Base-by-base conservation (phyloP, 148 eudicot genomes). In the Nepenthes gracilis region DNA sequence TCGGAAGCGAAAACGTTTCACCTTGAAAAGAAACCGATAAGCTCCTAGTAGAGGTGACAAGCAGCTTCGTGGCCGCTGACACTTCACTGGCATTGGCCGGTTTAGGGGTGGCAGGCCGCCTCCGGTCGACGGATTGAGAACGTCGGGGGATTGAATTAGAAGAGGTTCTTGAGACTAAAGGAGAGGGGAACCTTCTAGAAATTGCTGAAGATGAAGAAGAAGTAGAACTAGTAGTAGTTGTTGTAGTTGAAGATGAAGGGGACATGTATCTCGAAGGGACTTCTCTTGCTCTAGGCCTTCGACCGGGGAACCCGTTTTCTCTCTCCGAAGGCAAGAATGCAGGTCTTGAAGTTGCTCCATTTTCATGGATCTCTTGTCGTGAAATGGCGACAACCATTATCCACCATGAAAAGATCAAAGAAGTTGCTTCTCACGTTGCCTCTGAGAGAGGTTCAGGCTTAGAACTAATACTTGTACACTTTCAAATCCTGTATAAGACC, bases 21-120 rank as follows among this genome's bases (percentile, higher is more conserved):
- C 98, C 98, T 69, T 92, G 98, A 59, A 92, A 92, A 9, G 98
- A 92, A 48, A 92, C 98, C 5, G 96, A 85, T 35, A 92, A 77
- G 60, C 98, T 92, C 74, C 98, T 70, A 35, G 83, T 82, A 5
- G 96, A 88, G 53, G 94, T 88, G 2, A 92, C 81, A 43, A 92
- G 80, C 54, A 83, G 78, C 82, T 77, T 88, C 36, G 79, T 74
- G n/a, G 94, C 94, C 36, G 86, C 82, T 47, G 96, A 83, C 55
- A 80, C 67, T 33, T 80, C 95, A 62, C 70, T 70, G 40, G 58
- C 78, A 78, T 78, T 81, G 37, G 62, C 68, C 12, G 65, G 78
- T 60, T 78, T 86, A 1, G 77, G 75, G 6, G 86, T 68, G 11
- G 57, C 58, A 11, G 95, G 74, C 61, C 97, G 78, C 67, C 87